Evolutionary conservation across 176 grass and related monocot species (phyloP), one percentile per base, ranked within the genome.

Genomic region (Bothriochloa decipiens): DNA sequence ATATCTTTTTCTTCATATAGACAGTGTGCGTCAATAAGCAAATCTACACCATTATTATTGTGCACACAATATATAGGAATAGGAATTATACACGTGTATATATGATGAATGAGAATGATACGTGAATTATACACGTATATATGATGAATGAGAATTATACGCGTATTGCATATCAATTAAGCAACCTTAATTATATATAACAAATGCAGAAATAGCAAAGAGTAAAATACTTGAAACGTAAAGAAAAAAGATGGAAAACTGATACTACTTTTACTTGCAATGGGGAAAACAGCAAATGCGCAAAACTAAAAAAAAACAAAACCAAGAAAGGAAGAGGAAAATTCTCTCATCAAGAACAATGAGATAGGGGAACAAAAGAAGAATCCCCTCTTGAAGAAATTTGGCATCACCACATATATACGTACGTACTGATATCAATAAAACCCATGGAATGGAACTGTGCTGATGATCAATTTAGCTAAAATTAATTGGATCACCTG

Each of bases 401-500:
- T 27, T 27, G 3, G 70, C 75, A 85, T 85, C 70, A 39, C 45
- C 11, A 47, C 5, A 32, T 18, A 52, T 41, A 68, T 46, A 33
- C 1, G 8, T 23, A 26, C 18, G 17, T 15, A 26, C 27, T 15
- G 67, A 32, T 6, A 32, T 6, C 67, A 50, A 63, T 32, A 35
- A 35, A 4, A 73, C 27, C 15, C 25, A 74, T 29, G 71, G 14
- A 72, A 49, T 50, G 63, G 63, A 65, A 29, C 3, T 57, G 57
- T 25, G 58, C 64, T 41, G 5, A 3, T 41, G 12, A 47, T 42
- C 11, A 70, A 4, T 47, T 64, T 63, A 55, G 53, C 53, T 71
- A 77, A 71, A 83, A 83, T 41, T 74, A 83, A 83, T 62, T 74
- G 9, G 10, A 62, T 62, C 82, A 94, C 96, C 96, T 90, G 96